Base-by-base conservation (phyloP, 257 asterid genomes). In the Cordia subcordata region DNA sequence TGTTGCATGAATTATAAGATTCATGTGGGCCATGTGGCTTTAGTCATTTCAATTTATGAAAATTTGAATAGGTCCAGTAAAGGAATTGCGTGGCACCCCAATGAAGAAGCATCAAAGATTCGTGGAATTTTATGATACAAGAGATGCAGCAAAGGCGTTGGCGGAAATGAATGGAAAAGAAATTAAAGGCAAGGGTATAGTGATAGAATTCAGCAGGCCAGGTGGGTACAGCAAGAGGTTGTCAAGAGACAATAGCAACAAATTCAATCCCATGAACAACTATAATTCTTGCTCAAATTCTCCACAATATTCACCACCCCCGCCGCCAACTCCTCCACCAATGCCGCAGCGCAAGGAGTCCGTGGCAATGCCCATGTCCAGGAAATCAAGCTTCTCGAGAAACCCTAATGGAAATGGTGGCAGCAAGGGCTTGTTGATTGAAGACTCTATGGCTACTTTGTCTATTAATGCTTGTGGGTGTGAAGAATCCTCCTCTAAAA, bases 71-170 rank as follows among this genome's bases (percentile, higher is more conserved):
- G 99, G 99, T 1, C 79, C 77, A 53, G 95, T 93, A 69, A 89
- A 75, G 84, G 99, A 93, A 80, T 49, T 89, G 78, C 81, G 99
- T 55, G 97, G 86, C 77, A 89, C 96, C 0, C 97, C 97, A 15
- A 68, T 67, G 82, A 89, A 81, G 58, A 77, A 60, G 68, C 68
- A 68, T 57, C 97, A 85, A 61, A 79, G 68, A 17, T 89, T 93
- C 62, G 88, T 93, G 66, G 99, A 93, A 83, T 93, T 89, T 57
- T 85, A 77, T 10, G 99, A 93, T 52, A 77, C 80, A 0, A 49
- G 99, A 58, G 73, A 87, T 22, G 95, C 99, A 1, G 95, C 95
- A 0, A 71, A 22, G 14, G 99, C 99, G 8, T 44, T 81, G 63
- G 58, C 73, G 6, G 88, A 58, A 20, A 66, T 89, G 94, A 80